Evolutionary conservation across 2,329 filamentous ascomycete species (phyloP), one percentile per base, ranked within the genome.

Genomic region (Pseudogymnoascus sp.): DNA sequence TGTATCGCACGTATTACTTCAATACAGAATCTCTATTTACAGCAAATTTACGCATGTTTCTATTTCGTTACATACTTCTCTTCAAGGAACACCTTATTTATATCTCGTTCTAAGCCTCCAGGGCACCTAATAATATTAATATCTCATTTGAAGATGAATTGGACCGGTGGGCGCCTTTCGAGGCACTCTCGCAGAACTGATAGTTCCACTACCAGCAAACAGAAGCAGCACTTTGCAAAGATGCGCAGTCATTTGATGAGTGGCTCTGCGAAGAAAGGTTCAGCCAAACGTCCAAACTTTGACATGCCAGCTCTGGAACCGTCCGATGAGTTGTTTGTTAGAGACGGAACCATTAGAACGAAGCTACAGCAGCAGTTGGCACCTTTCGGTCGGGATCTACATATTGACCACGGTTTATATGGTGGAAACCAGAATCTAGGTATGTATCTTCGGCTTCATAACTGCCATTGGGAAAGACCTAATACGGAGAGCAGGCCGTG

Each of bases 141-240:
- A 55, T 35, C 16, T n/a, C 28, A 19, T 33, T 55, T 4, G 49
- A 55, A 55, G 49, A 81, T 81, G 79, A 81, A 81, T 67, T 81
- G 79, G 79, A 81, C 78, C 2, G 79, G 79, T 65, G 78, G 78
- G 28, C 77, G 72, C 58, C 72, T 80, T 42, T 73, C 75, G 41
- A 78, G 78, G 63, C 75, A 78, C 67, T 75, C 73, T 63, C 76
- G 70, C 38, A 69, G 68, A 39, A 69, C 72, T 63, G 72, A 71
- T 60, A 76, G 75, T 45, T 69, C 72, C 19, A 66, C 72, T 23
- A 68, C 73, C 33, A 69, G 71, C n/a, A 74, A 72, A n/a, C 79
- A 80, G 65, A 79, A 76, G 66, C 73, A 79, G 58, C 76, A 81
- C 66, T 80, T 81, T 64, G 78, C 79, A 42, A 78, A 75, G 63